Evolutionary conservation across 768 basidiomycete genomes (phyloP), one percentile per base, ranked within the genome.

Genomic region (Gymnopilus junonius): DNA sequence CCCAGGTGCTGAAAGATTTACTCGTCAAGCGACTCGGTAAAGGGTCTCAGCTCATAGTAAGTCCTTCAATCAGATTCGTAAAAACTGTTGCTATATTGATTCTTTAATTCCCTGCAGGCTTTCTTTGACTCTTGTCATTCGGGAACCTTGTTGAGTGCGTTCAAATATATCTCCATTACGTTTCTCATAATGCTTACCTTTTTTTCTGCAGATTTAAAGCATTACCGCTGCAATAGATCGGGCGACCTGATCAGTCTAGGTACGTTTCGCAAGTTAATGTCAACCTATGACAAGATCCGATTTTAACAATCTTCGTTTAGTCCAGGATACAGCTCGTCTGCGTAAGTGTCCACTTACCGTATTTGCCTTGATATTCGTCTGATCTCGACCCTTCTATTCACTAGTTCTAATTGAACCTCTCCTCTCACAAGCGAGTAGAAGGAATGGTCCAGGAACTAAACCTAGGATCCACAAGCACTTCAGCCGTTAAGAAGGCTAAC

Each of bases 61-160:
- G 55, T 27, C 31, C 23, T 12, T 21, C 7, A 15, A 4, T 59
- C 14, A 31, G 40, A 15, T 15, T 4, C 34, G 12, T 35, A 7
- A 35, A 6, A 35, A 48, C 7, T 15, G 23, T 17, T 25, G 11
- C 4, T 50, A 37, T 12, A 58, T 50, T n/a, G 21, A 21, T 20
- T 4, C n/a, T 17, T 10, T 34, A 35, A 12, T 20, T 10, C 11
- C 34, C 34, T 37, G 1, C n/a, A 65, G 57, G 61, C 65, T 11
- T 48, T 66, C 4, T 58, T 66, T 17, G 65, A 66, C 27, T 45
- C 65, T 2, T 65, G 67, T 25, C 63, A 65, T 39, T 68, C 65
- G 0, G 62, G 67, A 4, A 66, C 67, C 3, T 40, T 68, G 8
- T 51, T 68, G 3, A 62, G 65, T 68, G 35, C n/a, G 67, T 53